Conservation (phyloP, 2,329 filamentous ascomycete species). For the Talaromyces sp. region DNA sequence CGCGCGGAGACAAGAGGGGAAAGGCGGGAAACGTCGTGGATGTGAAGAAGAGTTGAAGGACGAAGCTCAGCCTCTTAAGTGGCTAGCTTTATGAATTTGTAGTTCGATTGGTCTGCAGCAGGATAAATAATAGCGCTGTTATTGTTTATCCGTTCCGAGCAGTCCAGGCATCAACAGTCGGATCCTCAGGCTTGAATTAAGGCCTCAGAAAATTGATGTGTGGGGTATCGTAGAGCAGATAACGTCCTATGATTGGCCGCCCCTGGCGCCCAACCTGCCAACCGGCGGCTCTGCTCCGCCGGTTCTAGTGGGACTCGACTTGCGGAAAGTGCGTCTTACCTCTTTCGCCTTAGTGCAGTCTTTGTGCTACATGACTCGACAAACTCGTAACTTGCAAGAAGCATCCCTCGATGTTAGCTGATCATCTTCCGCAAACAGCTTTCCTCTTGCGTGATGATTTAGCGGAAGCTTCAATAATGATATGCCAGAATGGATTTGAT, state of each 20-base stretch:
- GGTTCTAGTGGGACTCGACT: not conserved
- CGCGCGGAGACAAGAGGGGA: constrained; percentile 15
- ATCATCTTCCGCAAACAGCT: not conserved
- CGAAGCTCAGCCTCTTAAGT: constrained; percentile 21
- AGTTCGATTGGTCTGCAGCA: not conserved
- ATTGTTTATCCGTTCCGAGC: constrained; percentile 17
- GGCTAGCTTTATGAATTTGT: not conserved
- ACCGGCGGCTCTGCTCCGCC: not conserved
- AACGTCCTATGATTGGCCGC: not conserved
- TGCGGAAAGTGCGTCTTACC: not conserved
- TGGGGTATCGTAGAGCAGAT: not conserved
- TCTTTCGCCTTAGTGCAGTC: not conserved
- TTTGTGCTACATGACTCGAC: not conserved
- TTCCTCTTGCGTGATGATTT: not conserved
- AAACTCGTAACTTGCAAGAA: not conserved
- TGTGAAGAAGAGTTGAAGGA: constrained; percentile 23
- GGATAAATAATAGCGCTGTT: constrained; percentile 10
- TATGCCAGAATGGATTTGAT: not conserved
- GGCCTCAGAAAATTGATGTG: not conserved
- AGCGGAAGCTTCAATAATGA: no score
- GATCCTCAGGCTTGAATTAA: not conserved
- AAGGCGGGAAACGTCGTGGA: not conserved
- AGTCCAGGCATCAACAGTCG: constrained; percentile 2
- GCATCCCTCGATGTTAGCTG: not conserved
- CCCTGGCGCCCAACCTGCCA: not conserved